Conservation (phyloP, 495 filamentous ascomycete species). For the Xylaria venustula region DNA sequence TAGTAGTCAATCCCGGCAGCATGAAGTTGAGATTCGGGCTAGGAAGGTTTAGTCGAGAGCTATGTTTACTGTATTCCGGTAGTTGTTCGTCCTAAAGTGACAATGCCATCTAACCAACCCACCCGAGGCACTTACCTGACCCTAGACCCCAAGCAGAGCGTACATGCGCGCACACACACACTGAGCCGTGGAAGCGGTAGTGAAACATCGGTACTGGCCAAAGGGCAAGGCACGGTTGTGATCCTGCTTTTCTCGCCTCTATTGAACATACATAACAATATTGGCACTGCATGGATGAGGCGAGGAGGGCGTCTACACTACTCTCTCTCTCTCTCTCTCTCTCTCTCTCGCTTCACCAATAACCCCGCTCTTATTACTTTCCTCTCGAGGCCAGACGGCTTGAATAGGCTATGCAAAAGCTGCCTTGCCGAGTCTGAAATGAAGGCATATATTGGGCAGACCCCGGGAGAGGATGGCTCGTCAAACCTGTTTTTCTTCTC, state of each 20-base stretch:
- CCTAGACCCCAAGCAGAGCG: not conserved
- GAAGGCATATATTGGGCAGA: not conserved
- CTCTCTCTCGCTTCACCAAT: conserved; percentile 2
- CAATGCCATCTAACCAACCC: not conserved
- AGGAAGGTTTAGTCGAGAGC: not conserved
- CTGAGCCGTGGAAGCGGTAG: not conserved
- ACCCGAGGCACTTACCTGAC: not conserved
- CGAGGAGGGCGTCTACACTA: no score
- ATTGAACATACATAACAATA: no score
- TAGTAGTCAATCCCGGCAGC: not conserved
- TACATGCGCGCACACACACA: not conserved
- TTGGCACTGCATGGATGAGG: not conserved
- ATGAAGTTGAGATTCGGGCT: not conserved
- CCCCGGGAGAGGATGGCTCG: not conserved
- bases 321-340: not conserved
- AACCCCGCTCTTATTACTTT: not conserved
- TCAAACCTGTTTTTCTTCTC: conserved; percentile 4
- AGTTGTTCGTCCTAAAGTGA: not conserved
- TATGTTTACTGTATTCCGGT: not conserved
- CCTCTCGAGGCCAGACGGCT: not conserved
- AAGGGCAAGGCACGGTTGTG: not conserved
- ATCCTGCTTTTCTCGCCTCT: no score
- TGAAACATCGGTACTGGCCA: not conserved
- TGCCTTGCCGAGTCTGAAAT: conserved; percentile 8
- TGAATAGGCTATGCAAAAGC: not conserved